Conservation (phyloP, 441 rosid genomes). For the Lagerstroemia fauriei region DNA sequence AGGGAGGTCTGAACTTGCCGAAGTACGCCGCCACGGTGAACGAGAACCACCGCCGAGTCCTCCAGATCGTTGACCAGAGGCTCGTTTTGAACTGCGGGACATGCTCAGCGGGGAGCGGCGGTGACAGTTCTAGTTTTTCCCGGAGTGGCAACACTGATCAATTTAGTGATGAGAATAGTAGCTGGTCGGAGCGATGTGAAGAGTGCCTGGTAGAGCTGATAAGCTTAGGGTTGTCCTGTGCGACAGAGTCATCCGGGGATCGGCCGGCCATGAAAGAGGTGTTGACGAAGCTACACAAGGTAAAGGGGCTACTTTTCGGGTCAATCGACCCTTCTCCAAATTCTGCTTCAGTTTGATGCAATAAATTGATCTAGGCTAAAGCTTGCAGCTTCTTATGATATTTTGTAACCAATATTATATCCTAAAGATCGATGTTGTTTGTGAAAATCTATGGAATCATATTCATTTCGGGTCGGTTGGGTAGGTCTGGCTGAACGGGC, state of each 20-base stretch:
- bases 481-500: no score
- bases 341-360: neutral
- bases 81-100: neutral
- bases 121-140: neutral
- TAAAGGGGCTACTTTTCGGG: neutral
- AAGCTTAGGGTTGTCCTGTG: slow-evolving; percentile 27
- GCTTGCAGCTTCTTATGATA: neutral
- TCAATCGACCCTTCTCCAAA: neutral
- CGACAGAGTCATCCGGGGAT: slow-evolving; percentile 16
- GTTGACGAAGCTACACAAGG: slow-evolving; percentile 7
- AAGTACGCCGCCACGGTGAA: slow-evolving; percentile 9
- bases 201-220: slow-evolving; percentile 12
- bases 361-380: no score
- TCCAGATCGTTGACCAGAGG: slow-evolving; percentile 11
- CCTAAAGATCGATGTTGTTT: neutral
- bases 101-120: neutral
- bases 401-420: no score
- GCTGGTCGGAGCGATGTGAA: slow-evolving; percentile 5
- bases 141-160: neutral
- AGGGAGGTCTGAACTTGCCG: slow-evolving; percentile 9
- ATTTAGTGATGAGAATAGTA: neutral
- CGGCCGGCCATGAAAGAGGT: slow-evolving; percentile 30
- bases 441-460: neutral
- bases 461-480: no score
- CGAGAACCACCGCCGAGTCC: neutral